Percentiles rank a stretch among this genome's conserved stretches.
Evolutionary conservation across 208 protist genomes (phyloP).

Genomic region (Trypanosoma avium): DNA sequence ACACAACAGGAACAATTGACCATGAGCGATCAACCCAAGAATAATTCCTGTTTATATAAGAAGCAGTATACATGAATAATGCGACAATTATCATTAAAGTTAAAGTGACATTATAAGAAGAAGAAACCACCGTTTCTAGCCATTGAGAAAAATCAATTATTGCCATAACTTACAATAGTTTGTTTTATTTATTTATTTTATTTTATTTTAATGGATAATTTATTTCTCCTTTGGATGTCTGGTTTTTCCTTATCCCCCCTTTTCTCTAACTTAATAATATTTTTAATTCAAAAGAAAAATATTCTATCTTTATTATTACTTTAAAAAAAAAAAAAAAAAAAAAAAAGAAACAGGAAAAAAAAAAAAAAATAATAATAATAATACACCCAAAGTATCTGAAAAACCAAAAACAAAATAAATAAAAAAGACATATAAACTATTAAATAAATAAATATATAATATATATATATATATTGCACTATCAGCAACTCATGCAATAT

Average conservation of each 20-base stretch:
- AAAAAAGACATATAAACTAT: constrained; percentile 1
- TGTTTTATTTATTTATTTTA: too few relatives aligned
- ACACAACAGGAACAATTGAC: constrained; percentile 72
- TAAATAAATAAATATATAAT: constrained; percentile 1
- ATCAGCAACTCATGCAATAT: too few relatives aligned
- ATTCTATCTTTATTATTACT: too few relatives aligned
- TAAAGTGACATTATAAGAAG: constrained; percentile 29
- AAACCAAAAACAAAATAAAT: neutral
- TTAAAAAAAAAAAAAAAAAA: constrained; percentile 17
- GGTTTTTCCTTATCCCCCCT: too few relatives aligned
- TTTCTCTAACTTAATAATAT: too few relatives aligned
- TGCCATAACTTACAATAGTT: too few relatives aligned
- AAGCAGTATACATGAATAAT: constrained; percentile 49
- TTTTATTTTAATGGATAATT: too few relatives aligned
- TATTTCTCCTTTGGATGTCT: too few relatives aligned
- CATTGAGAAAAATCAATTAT: too few relatives aligned
- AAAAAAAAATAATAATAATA: constrained; percentile 4
- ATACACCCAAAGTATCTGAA: neutral
- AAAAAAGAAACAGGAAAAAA: constrained; percentile 2
- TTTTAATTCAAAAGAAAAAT: too few relatives aligned
- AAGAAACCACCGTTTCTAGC: constrained; percentile 5
- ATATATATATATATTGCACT: constrained; percentile 3
- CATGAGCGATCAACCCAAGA: constrained; percentile 82
- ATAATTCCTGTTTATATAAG: constrained; percentile 62
- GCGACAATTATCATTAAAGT: constrained; percentile 43